Evolutionary conservation across 2,329 filamentous ascomycete species (phyloP), one percentile per base, ranked within the genome.

Genomic region (Salinomyces thailandicus): DNA sequence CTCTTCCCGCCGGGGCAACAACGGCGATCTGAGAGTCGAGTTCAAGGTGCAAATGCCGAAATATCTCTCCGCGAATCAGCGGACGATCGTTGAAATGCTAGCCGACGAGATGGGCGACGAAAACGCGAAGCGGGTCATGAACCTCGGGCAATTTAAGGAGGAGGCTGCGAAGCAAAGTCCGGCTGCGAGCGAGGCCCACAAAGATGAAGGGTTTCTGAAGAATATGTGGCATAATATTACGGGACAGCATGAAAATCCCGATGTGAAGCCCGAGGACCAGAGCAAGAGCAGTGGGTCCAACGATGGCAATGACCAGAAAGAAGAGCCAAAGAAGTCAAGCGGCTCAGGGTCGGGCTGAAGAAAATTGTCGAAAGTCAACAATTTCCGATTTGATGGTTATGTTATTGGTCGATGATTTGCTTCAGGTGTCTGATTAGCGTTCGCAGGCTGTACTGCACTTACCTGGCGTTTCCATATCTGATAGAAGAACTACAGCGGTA

Each of bases 31-130:
- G 42, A 81, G 77, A 57, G 86, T 98, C 5, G 89, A 98, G 60
- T 98, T 94, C 72, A 85, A 85, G 60, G 84, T 98, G 31, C 68
- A 75, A 37, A 94, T 96, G 85, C 91, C 91, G 31, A 96, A 94
- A 64, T 95, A 89, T 54, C 70, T 98, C 46, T 85, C 75, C 37
- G 75, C 81, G 31, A 96, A 94, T 64, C 87, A 98, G 67, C 75
- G 91, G 36, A 93, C 85, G 1, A 82, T 98, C 41, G 66, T 93
- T 30, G 91, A 98, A 66, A 89, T 96, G 76, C 75, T 98, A 46
- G 91, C 91, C 5, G 87, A 98, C 52, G 91, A 98, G 66, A 81
- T 98, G 77, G 80, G 75, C 26, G 91, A 98, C 62, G 86, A 87
- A 67, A 85, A 76, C 18, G 91, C 91, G 20, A 91, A 85, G 66